A percentile compares a stretch with the other conserved stretches of the same genome.
Evolutionary conservation across 352 stramenopile genomes (phyloP).

Genomic region (Phytophthora sp.): DNA sequence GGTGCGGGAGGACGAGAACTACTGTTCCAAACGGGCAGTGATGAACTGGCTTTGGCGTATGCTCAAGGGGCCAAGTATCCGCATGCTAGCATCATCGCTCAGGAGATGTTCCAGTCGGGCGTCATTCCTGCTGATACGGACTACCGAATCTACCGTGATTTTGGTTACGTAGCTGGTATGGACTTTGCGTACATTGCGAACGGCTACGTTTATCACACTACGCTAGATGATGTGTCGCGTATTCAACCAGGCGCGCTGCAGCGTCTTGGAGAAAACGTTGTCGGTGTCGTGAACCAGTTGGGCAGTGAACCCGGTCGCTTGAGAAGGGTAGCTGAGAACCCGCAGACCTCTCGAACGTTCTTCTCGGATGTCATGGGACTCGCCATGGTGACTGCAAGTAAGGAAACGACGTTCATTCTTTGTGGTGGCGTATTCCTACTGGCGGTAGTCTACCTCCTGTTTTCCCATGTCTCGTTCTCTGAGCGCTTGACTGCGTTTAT

Average conservation of each 20-base stretch:
- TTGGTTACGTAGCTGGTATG: conserved; percentile 78
- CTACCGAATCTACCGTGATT: conserved; percentile 77
- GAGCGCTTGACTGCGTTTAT: conserved; percentile 49
- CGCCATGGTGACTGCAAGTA: conserved; percentile 69
- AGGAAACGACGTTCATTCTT: conserved; percentile 43
- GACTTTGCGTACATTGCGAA: conserved; percentile 86
- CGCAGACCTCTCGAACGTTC: conserved; percentile 67
- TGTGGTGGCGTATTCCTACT: conserved; percentile 49
- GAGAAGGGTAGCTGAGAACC: conserved; percentile 62
- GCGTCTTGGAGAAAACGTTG: conserved; percentile 74
- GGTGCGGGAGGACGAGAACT: conserved; percentile 74
- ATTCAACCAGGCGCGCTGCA: conserved; percentile 75
- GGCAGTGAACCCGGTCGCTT: conserved; percentile 47
- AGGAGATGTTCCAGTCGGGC: conserved; percentile 81
- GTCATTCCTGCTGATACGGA: conserved; percentile 78
- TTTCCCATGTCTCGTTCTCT: conserved; percentile 48
- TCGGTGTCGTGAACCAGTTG: conserved; percentile 64
- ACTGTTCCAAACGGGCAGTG: conserved; percentile 82
- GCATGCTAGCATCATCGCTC: conserved; percentile 76
- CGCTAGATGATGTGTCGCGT: conserved; percentile 68
- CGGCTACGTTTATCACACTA: conserved; percentile 84
- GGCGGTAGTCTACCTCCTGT: conserved; percentile 51
- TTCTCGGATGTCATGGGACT: conserved; percentile 77
- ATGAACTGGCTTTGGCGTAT: conserved; percentile 77
- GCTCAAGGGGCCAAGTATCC: conserved; percentile 73